phyloP scores from a whole-genome alignment of 1,284 basidiomycete species.

The Ganoderma multipileum region DNA sequence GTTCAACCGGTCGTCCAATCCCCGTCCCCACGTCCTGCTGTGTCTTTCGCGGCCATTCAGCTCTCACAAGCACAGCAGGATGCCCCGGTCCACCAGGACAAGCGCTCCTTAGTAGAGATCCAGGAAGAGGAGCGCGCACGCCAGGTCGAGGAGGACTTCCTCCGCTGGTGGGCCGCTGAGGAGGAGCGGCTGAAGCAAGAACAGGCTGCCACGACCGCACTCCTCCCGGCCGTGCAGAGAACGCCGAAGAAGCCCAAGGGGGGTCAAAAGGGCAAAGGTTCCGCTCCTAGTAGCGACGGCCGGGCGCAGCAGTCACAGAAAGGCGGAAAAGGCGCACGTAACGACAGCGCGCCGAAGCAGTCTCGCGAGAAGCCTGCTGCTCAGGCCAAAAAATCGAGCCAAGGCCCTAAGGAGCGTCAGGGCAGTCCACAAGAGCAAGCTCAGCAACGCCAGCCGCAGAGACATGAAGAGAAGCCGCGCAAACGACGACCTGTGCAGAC shows the following conservation, averaged over 20 bases:
- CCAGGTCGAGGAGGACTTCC: slow-evolving; percentile 77
- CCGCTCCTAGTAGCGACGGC: not conserved
- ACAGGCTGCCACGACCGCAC: slow-evolving; percentile 23
- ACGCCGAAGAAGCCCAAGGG: slow-evolving; percentile 25
- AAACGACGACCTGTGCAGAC: slow-evolving; percentile 15
- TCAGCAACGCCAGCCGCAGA: slow-evolving; percentile 3
- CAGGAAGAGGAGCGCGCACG: slow-evolving; percentile 81
- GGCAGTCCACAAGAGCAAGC: not conserved
- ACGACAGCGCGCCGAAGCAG: slow-evolving; percentile 8
- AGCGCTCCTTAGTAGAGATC: slow-evolving; percentile 79
- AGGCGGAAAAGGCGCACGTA: slow-evolving; percentile 7
- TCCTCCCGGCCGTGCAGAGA: slow-evolving; percentile 12
- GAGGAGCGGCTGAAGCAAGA: slow-evolving; percentile 64
- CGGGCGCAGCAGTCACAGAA: slow-evolving; percentile 1
- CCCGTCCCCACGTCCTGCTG: slow-evolving; percentile 42
- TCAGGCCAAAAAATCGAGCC: not conserved
- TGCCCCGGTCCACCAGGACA: slow-evolving; percentile 51
- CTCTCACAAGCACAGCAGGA: slow-evolving; percentile 71
- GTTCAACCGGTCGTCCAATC: slow-evolving; percentile 47
- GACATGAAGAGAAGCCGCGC: slow-evolving; percentile 8
- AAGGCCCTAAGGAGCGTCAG: not conserved
- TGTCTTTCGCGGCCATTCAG: slow-evolving; percentile 87
- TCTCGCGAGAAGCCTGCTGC: slow-evolving; percentile 4
- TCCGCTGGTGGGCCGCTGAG: slow-evolving; percentile 87
- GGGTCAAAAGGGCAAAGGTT: slow-evolving; percentile 14